Percentiles rank a stretch among this genome's conserved stretches.
Evolutionary conservation across 345 rosid species (phyloP).

Genomic region (Corchorus capsularis): DNA sequence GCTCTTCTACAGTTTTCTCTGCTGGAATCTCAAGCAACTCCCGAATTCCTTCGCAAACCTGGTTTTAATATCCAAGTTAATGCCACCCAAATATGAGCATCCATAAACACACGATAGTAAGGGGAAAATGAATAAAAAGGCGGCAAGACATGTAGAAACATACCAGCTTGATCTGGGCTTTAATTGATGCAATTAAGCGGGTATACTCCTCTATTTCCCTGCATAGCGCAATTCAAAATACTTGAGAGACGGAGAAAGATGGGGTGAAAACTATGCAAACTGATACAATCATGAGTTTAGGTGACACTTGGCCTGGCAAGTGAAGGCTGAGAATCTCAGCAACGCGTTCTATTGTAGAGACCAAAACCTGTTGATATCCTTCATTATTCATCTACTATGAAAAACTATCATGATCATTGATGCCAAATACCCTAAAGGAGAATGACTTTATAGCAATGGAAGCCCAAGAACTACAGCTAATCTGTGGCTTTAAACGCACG

Average conservation of each 20-base stretch:
- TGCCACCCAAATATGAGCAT: neutral
- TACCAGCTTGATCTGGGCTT: conserved; percentile 83
- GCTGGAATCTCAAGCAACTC: conserved; percentile 46
- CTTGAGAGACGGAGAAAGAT: neutral
- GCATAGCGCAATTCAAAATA: conserved; percentile 26
- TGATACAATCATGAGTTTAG: neutral
- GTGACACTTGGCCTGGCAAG: neutral
- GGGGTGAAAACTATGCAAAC: neutral
- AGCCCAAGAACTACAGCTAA: neutral
- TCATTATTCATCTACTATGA: neutral
- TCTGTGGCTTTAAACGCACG: neutral
- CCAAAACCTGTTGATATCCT: neutral
- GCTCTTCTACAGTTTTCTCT: conserved; percentile 29
- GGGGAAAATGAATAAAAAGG: neutral
- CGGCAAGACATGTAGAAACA: conserved; percentile 8
- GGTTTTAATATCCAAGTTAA: neutral
- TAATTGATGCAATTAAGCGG: conserved; percentile 59
- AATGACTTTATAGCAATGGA: neutral
- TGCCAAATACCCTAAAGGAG: neutral
- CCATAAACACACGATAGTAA: neutral
- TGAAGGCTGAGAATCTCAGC: neutral
- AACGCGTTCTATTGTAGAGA: neutral
- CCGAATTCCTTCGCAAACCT: conserved; percentile 49
- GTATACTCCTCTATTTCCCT: conserved; percentile 74
- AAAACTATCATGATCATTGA: conserved; percentile 5